A percentile compares a stretch with the other conserved stretches of the same genome.
These are phyloP conservation scores for Sporodiniella umbellata DNA, from an alignment of 371 early-diverging fungal genomes.

Conservation along the genomic window DNA sequence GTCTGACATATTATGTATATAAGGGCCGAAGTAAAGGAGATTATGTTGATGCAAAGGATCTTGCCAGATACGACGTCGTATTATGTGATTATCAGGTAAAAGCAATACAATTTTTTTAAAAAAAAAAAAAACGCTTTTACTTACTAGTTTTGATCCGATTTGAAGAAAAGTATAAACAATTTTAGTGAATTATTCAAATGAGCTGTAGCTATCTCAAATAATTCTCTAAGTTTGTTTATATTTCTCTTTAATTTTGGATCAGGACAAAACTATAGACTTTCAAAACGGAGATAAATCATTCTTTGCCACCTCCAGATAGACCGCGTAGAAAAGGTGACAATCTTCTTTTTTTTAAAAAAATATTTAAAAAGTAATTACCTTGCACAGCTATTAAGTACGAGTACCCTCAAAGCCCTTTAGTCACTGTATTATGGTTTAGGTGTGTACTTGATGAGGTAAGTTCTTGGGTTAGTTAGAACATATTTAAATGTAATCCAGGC, in stretches of 20 bases:
- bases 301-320: slow-evolving; percentile 22
- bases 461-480: slow-evolving; percentile 2
- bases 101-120: too few species aligned
- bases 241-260: neutral
- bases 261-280: slow-evolving; percentile 26
- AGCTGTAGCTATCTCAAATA: too few species aligned
- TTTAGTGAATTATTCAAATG: too few species aligned
- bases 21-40: slow-evolving; percentile 12
- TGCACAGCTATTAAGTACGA: slow-evolving; percentile 32
- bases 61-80: slow-evolving; percentile 53
- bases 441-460: slow-evolving; percentile 53
- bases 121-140: too few species aligned
- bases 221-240: neutral
- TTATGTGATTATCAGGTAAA: slow-evolving; percentile 54
- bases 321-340: slow-evolving; percentile 26
- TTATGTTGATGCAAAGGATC: slow-evolving; percentile 15
- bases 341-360: neutral
- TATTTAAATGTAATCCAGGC: slow-evolving; percentile 42
- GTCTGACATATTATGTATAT: slow-evolving; percentile 29
- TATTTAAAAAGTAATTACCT: neutral
- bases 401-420: slow-evolving; percentile 44
- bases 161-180: too few species aligned
- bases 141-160: too few species aligned
- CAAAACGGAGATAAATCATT: slow-evolving; percentile 49
- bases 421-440: slow-evolving; percentile 59